phyloP scores from a whole-genome alignment of 495 filamentous ascomycete species.

The Tuber magnatum region DNA sequence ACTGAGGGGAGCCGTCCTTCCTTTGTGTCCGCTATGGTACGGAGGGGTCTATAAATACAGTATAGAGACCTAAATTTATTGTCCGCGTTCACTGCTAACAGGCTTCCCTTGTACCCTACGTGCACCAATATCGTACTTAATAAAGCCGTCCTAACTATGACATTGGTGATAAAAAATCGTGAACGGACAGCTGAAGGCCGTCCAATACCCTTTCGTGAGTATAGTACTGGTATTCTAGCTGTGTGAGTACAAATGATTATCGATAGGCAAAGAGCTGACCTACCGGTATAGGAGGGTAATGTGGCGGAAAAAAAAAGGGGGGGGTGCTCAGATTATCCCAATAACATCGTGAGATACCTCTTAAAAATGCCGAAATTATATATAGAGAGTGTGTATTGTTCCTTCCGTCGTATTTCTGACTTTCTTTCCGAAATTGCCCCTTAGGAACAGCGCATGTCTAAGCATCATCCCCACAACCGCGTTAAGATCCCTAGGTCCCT shows the following conservation, averaged over 20 bases:
- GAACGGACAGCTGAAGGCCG: neutral
- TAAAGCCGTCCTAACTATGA: neutral
- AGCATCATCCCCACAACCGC: neutral
- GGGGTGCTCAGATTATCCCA: neutral
- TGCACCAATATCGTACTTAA: neutral
- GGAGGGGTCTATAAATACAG: too few species aligned
- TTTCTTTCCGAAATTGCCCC: neutral
- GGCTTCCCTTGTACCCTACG: neutral
- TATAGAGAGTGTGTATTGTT: neutral
- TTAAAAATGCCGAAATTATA: neutral
- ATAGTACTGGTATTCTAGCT: neutral
- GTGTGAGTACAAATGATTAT: too few species aligned
- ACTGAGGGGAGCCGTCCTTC: too few species aligned
- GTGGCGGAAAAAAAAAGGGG: neutral
- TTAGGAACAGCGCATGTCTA: neutral
- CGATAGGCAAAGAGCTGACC: too few species aligned
- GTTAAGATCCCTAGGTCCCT: neutral
- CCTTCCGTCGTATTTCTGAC: neutral
- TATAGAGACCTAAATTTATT: too few species aligned
- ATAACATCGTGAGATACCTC: neutral
- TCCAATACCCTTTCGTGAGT: neutral
- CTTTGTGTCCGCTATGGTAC: too few species aligned
- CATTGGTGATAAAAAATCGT: neutral
- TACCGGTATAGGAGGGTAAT: neutral
- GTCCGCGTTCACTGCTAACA: neutral